Conservation (phyloP, 805 yeast species). For the Wickerhamiella siamensis region DNA sequence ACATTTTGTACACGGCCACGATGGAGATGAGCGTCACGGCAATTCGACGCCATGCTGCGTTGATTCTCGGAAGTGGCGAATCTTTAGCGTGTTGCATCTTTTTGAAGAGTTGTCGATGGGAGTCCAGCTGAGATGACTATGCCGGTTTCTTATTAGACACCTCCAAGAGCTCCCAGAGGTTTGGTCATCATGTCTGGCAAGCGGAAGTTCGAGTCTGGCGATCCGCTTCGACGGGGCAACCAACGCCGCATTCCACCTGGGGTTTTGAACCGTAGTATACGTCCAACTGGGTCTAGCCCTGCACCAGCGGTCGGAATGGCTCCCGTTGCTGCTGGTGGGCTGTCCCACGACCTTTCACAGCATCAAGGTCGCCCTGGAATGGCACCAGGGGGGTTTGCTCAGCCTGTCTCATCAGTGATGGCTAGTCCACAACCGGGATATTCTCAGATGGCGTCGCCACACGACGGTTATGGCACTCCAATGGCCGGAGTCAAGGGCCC, state of each 20-base stretch:
- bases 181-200: slow-evolving; percentile 1
- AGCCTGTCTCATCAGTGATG: neutral
- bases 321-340: slow-evolving; percentile 5
- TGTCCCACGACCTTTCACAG: slow-evolving; percentile 9
- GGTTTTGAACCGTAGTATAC: slow-evolving; percentile 4
- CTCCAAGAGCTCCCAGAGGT: neutral
- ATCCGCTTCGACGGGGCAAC: slow-evolving; percentile 15
- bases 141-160: neutral
- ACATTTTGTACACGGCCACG: slow-evolving; percentile 19
- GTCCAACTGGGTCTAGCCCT: slow-evolving; percentile 3
- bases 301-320: slow-evolving; percentile 7
- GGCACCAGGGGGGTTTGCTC: neutral
- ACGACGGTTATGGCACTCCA: neutral
- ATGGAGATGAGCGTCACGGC: slow-evolving; percentile 17
- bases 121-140: neutral
- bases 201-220: slow-evolving; percentile 17
- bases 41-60: slow-evolving; percentile 23
- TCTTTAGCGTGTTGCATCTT: slow-evolving; percentile 14
- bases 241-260: slow-evolving; percentile 13
- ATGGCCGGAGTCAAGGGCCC: slow-evolving; percentile 2
- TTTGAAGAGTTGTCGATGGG: too few relatives aligned
- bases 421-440: neutral
- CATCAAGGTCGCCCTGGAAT: neutral
- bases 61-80: slow-evolving; percentile 18
- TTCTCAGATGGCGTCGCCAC: neutral